A percentile compares a stretch with the other conserved stretches of the same genome.
These are phyloP conservation scores for Scytalidium sp. DNA, from an alignment of 2,329 filamentous ascomycete genomes.

Conservation along the genomic window DNA sequence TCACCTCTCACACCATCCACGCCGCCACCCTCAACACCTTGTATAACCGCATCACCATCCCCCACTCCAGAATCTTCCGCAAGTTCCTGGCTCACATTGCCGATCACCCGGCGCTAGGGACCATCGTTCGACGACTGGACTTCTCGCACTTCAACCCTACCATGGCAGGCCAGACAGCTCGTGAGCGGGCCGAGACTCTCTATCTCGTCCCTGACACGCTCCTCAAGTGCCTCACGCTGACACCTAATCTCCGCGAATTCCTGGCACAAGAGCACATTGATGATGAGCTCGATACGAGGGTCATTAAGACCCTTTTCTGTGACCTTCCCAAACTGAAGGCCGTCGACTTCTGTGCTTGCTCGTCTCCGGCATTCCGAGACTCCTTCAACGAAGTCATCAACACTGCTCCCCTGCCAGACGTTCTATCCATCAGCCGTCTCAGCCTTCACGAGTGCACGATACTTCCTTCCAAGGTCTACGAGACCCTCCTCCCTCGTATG, in stretches of 20 bases:
- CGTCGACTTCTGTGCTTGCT: conserved; percentile 76
- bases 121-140: conserved; percentile 74
- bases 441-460: conserved; percentile 78
- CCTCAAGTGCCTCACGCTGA: conserved; percentile 66
- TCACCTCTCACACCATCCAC: conserved; percentile 74
- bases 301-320: conserved; percentile 69
- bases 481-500: conserved; percentile 69
- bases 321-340: conserved; percentile 62
- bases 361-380: conserved; percentile 63
- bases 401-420: conserved; percentile 38
- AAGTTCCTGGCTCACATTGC: conserved; percentile 73
- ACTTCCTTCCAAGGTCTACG: conserved; percentile 64
- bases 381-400: conserved; percentile 54
- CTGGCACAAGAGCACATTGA: conserved; percentile 79
- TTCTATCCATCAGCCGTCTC: conserved; percentile 61
- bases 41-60: conserved; percentile 77
- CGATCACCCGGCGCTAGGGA: conserved; percentile 65
- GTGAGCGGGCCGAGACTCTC: conserved; percentile 70
- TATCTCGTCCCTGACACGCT: conserved; percentile 75
- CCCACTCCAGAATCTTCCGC: conserved; percentile 78
- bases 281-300: conserved; percentile 66
- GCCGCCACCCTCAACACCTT: conserved; percentile 70
- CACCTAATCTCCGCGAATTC: conserved; percentile 74
- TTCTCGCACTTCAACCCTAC: conserved; percentile 85
- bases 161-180: conserved; percentile 70